Evolutionary conservation across 352 stramenopile genomes (phyloP).

Genomic region (Blastocystis sp.): DNA sequence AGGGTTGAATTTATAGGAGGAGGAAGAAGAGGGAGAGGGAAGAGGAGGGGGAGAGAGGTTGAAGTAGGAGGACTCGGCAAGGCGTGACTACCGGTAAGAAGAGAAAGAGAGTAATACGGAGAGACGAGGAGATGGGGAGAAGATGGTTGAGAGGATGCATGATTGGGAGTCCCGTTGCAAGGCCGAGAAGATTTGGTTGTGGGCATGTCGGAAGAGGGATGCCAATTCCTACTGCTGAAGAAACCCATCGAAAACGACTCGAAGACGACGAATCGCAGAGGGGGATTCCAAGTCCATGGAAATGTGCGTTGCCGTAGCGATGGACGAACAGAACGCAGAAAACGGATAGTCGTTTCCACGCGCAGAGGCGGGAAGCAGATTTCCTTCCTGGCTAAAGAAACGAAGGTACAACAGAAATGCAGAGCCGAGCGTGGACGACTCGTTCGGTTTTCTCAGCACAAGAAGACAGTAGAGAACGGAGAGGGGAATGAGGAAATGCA

Average conservation of each 20-base stretch:
- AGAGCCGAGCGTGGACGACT: not conserved
- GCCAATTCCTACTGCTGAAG: not conserved
- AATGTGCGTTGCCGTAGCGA: not conserved
- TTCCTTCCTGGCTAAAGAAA: not conserved
- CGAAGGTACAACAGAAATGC: not conserved
- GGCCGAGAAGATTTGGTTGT: not conserved
- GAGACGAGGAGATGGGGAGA: not conserved
- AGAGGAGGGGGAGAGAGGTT: not conserved
- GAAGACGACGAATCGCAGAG: not conserved
- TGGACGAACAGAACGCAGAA: not conserved
- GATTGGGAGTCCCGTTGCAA: not conserved
- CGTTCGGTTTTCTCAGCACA: not conserved
- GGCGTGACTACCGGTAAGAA: no score
- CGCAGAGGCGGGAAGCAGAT: not conserved
- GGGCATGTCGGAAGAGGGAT: not conserved
- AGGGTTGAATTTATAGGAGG: not conserved
- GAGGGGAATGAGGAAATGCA: not conserved
- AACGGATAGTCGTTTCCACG: not conserved
- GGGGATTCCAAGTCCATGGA: not conserved
- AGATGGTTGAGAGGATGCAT: not conserved
- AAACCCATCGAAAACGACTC: not conserved
- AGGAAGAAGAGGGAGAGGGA: not conserved
- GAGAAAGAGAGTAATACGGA: not conserved
- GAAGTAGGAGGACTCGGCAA: not conserved
- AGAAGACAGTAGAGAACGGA: conserved; percentile 14